Conservation (phyloP, 208 protist genomes). For the Vickermania ingenoplastis region DNA sequence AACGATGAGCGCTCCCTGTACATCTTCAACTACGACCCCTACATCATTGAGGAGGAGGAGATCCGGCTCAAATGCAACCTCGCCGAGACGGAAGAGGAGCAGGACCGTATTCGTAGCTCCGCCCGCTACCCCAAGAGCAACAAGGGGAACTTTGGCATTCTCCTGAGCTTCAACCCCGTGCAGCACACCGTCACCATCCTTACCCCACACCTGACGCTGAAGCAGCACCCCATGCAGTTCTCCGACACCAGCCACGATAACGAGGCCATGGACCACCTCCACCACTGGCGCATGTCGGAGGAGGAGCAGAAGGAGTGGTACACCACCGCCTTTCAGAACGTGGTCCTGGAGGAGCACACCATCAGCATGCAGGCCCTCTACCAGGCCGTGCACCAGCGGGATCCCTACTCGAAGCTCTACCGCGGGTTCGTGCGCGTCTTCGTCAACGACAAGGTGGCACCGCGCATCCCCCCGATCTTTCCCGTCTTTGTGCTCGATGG, state of each 20-base stretch:
- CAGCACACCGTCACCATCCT: constrained; percentile 48
- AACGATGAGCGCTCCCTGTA: constrained; percentile 46
- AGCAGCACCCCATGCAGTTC: constrained; percentile 19
- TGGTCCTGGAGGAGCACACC: constrained; percentile 61
- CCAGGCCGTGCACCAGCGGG: constrained; percentile 43
- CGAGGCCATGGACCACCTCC: not conserved
- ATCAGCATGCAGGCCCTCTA: constrained; percentile 75
- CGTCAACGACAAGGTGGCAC: constrained; percentile 26
- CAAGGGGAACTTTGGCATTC: constrained; percentile 59
- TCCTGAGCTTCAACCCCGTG: constrained; percentile 67
- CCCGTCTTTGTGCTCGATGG: constrained; percentile 80
- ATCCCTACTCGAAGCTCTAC: constrained; percentile 61
- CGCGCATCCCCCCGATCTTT: constrained; percentile 62
- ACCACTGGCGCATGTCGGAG: not conserved
- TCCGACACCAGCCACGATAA: constrained; percentile 3
- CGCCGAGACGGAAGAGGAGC: constrained; percentile 65
- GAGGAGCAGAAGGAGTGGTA: constrained; percentile 15
- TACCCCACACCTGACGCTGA: constrained; percentile 44
- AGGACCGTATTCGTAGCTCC: constrained; percentile 19
- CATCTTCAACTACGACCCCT: constrained; percentile 86
- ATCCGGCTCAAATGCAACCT: constrained; percentile 59
- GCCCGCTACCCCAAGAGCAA: constrained; percentile 25
- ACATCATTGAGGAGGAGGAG: constrained; percentile 78
- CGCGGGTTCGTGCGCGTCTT: constrained; percentile 87
- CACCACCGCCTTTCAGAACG: constrained; percentile 19